Conservation (phyloP, 805 yeast species). For the Komagataella phaffii region DNA sequence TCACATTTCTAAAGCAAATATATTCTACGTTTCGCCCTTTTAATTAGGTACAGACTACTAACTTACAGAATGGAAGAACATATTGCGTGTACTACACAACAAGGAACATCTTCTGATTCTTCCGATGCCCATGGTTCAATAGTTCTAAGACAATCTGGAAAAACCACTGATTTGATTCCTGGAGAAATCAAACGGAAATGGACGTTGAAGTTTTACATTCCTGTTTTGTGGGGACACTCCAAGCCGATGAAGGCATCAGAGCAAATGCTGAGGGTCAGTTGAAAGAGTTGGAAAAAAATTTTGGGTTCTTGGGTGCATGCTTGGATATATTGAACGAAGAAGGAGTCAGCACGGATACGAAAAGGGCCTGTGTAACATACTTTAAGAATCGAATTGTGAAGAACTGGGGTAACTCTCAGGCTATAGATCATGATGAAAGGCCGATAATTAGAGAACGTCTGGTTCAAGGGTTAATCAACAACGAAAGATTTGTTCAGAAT, state of each 20-base stretch:
- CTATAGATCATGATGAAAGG: conserved; percentile 58
- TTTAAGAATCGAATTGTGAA: conserved; percentile 64
- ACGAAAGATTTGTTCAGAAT: conserved; percentile 28
- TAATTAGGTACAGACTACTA: too few relatives aligned
- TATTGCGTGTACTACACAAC: neutral
- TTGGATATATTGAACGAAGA: conserved; percentile 53
- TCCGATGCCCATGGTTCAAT: neutral
- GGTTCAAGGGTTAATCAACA: conserved; percentile 42
- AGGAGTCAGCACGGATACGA: conserved; percentile 40
- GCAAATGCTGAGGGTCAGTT: conserved; percentile 60
- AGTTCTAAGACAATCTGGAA: neutral
- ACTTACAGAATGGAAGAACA: too few relatives aligned
- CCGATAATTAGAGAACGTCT: conserved; percentile 60
- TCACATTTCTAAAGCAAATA: too few relatives aligned
- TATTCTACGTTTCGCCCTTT: too few relatives aligned
- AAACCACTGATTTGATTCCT: neutral
- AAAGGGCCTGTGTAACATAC: conserved; percentile 74
- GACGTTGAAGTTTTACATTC: conserved; percentile 54
- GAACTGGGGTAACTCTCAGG: conserved; percentile 38
- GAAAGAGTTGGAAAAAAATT: conserved; percentile 36
- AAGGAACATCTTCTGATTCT: neutral
- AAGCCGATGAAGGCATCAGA: conserved; percentile 47
- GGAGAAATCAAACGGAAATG: conserved; percentile 26
- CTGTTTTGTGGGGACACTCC: conserved; percentile 71
- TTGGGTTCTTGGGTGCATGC: conserved; percentile 77